Evolutionary conservation across 2,329 filamentous ascomycete species (phyloP).

Genomic region (Plectosphaerella plurivora): DNA sequence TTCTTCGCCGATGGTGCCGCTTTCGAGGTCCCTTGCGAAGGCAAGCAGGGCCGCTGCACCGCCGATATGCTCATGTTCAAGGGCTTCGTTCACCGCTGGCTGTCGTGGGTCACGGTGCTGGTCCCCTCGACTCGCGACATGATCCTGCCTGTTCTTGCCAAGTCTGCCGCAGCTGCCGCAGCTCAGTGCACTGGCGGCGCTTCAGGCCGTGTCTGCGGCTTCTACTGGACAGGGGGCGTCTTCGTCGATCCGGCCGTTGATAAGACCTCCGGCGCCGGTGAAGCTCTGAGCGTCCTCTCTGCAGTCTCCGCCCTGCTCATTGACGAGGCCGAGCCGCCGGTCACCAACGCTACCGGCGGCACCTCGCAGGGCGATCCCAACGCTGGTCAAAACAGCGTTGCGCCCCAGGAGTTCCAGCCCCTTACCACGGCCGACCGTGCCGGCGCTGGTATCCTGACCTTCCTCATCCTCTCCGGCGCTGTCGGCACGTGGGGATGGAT

Average conservation of each 20-base stretch:
- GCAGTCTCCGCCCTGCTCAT: slow-evolving; percentile 43
- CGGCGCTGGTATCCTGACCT: slow-evolving; percentile 44
- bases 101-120: slow-evolving; percentile 56
- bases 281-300: slow-evolving; percentile 53
- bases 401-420: slow-evolving; percentile 23
- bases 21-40: slow-evolving; percentile 64
- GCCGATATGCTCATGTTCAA: slow-evolving; percentile 72
- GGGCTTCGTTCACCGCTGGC: slow-evolving; percentile 63
- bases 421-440: slow-evolving; percentile 41
- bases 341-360: slow-evolving; percentile 45
- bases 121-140: slow-evolving; percentile 51
- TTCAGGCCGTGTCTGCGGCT: slow-evolving; percentile 57
- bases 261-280: slow-evolving; percentile 53
- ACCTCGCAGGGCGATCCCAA: slow-evolving; percentile 38
- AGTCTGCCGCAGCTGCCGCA: slow-evolving; percentile 55
- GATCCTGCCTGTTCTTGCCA: slow-evolving; percentile 54
- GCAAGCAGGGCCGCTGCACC: slow-evolving; percentile 51
- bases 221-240: slow-evolving; percentile 51
- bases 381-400: slow-evolving; percentile 27
- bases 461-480: slow-evolving; percentile 34
- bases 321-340: slow-evolving; percentile 30
- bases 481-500: slow-evolving; percentile 47
- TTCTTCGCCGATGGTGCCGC: slow-evolving; percentile 58
- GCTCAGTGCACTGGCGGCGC: slow-evolving; percentile 57
- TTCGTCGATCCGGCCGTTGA: slow-evolving; percentile 44